These are phyloP conservation scores for Epichloe amarillans DNA, from an alignment of 2,329 filamentous ascomycete species.

Conservation along the genomic window DNA sequence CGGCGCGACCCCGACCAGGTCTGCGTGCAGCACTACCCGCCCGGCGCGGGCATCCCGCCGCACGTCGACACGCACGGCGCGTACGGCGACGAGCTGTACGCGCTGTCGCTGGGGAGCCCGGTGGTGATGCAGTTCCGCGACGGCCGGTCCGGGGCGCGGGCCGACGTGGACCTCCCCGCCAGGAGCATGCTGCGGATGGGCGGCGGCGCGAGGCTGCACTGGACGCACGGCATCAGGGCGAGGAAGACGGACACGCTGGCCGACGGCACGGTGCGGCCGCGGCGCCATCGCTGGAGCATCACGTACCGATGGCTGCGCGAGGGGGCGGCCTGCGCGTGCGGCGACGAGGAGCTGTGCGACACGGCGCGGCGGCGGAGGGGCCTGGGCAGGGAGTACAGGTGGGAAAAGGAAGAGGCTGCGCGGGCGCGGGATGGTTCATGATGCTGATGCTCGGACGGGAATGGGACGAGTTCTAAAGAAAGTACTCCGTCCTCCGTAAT, in stretches of 20 bases:
- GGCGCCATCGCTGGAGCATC: constrained; percentile 38
- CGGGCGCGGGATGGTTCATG: not conserved
- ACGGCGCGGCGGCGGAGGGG: constrained; percentile 33
- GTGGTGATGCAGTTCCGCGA: constrained; percentile 31
- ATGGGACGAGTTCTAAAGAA: too few relatives aligned
- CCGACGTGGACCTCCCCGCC: constrained; percentile 33
- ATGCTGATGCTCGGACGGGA: not conserved
- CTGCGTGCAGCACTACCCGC: constrained; percentile 46
- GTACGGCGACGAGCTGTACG: constrained; percentile 31
- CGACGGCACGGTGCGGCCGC: constrained; percentile 30
- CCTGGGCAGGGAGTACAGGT: constrained; percentile 36
- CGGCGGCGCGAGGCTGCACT: constrained; percentile 36
- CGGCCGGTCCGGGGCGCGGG: constrained; percentile 13
- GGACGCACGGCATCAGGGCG: constrained; percentile 41
- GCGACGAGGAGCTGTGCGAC: constrained; percentile 35
- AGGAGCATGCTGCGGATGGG: constrained; percentile 38
- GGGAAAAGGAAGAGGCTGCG: constrained; percentile 19
- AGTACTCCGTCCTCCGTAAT: too few relatives aligned
- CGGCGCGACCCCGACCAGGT: constrained; percentile 39
- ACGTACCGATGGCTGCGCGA: constrained; percentile 40
- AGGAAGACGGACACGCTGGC: constrained; percentile 35
- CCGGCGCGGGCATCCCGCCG: constrained; percentile 45
- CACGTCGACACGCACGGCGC: constrained; percentile 43
- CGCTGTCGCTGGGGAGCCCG: constrained; percentile 26
- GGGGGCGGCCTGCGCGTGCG: constrained; percentile 34